Percentiles rank a stretch among this genome's conserved stretches.
These are phyloP conservation scores for Priceomyces medius DNA, from an alignment of 805 yeast species.

Conservation along the genomic window DNA sequence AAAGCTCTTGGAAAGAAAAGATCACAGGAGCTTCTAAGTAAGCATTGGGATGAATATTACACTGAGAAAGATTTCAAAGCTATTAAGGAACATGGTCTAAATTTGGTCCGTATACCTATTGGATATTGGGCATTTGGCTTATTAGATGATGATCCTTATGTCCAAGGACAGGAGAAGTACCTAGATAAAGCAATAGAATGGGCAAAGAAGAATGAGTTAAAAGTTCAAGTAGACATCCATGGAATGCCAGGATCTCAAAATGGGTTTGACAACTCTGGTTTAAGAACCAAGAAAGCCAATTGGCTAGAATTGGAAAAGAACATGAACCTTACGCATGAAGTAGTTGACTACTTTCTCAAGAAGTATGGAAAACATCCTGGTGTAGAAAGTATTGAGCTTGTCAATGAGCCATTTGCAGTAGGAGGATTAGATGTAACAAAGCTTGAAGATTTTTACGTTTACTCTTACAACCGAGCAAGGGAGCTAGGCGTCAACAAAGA, in stretches of 20 bases:
- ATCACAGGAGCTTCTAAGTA: slow-evolving; percentile 40
- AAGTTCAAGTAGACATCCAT: slow-evolving; percentile 76
- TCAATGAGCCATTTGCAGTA: slow-evolving; percentile 31
- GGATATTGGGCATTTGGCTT: slow-evolving; percentile 80
- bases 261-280: slow-evolving; percentile 78
- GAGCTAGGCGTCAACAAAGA: slow-evolving; percentile 8
- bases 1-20: slow-evolving; percentile 45
- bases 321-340: slow-evolving; percentile 10
- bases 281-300: slow-evolving; percentile 33
- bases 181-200: slow-evolving; percentile 66
- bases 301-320: slow-evolving; percentile 14
- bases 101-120: slow-evolving; percentile 70
- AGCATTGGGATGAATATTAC: slow-evolving; percentile 61
- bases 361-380: slow-evolving; percentile 14
- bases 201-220: slow-evolving; percentile 59
- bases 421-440: slow-evolving; percentile 17
- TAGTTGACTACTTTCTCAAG: slow-evolving; percentile 15
- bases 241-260: slow-evolving; percentile 87
- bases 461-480: slow-evolving; percentile 15
- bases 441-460: slow-evolving; percentile 20
- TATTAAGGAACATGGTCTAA: slow-evolving; percentile 55
- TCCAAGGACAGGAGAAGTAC: slow-evolving; percentile 65
- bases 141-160: slow-evolving; percentile 56
- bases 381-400: slow-evolving; percentile 25
- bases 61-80: slow-evolving; percentile 57